A percentile compares a stretch with the other conserved stretches of the same genome.
These are phyloP conservation scores for Capronia americana DNA, from an alignment of 2,329 filamentous ascomycete species.

Conservation along the genomic window DNA sequence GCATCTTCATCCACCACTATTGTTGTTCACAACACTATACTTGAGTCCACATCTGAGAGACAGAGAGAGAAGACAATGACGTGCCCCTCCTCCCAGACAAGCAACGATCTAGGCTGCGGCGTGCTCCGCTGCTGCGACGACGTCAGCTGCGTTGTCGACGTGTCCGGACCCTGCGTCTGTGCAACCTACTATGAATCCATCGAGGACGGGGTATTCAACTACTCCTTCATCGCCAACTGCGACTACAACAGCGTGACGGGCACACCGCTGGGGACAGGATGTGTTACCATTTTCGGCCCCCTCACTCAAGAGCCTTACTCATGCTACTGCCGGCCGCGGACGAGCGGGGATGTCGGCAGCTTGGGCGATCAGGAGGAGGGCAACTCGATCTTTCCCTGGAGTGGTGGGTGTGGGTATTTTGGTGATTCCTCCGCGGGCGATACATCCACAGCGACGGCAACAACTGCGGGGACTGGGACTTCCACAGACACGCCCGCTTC, in stretches of 20 bases:
- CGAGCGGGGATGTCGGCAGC: neutral
- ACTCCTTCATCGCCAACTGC: slow-evolving; percentile 1
- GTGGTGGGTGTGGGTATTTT: neutral
- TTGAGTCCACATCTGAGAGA: neutral
- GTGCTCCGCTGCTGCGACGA: neutral
- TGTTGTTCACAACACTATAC: neutral
- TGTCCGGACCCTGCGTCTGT: neutral
- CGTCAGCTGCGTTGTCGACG: neutral
- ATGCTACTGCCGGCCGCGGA: neutral
- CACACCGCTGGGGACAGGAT: neutral
- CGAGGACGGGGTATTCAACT: neutral
- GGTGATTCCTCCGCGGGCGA: neutral
- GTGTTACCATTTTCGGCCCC: neutral
- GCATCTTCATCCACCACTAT: neutral
- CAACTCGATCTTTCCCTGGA: neutral
- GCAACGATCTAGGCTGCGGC: neutral
- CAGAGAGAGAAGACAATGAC: neutral
- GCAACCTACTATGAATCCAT: neutral
- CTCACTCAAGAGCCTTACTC: neutral
- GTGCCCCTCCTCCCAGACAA: neutral
- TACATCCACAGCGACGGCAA: neutral
- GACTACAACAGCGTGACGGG: neutral
- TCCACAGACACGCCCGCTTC: neutral
- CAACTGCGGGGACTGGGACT: neutral
- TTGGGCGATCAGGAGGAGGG: neutral